A percentile compares a stretch with the other conserved stretches of the same genome.
Evolutionary conservation across 306 rosid species (phyloP).

Genomic region (Mucuna pruriens): DNA sequence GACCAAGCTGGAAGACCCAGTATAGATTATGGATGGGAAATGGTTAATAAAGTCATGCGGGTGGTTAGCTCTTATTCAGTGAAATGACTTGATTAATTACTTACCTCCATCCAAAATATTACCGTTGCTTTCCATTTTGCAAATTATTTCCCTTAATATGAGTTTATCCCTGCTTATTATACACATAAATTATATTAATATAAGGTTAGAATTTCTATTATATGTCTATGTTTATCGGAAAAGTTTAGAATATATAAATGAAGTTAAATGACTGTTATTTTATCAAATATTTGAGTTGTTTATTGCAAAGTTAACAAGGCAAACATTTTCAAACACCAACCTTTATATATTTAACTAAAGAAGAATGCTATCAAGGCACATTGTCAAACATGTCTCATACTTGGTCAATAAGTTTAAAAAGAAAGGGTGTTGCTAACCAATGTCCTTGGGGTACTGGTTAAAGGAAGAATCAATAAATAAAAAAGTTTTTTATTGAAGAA

Average conservation of each 20-base stretch:
- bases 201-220: neutral
- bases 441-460: too few relatives aligned
- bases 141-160: neutral
- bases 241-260: neutral
- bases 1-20: neutral
- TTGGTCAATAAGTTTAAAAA: neutral
- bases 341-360: neutral
- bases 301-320: neutral
- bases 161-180: neutral
- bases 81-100: slow-evolving; percentile 6
- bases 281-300: neutral
- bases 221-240: neutral
- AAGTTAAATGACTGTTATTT: slow-evolving; percentile 1
- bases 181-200: neutral
- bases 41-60: neutral
- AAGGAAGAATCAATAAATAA: too few relatives aligned
- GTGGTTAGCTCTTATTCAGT: neutral
- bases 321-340: slow-evolving; percentile 2
- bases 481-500: too few relatives aligned
- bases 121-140: neutral
- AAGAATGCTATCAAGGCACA: neutral
- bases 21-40: neutral
- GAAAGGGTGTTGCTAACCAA: too few relatives aligned
- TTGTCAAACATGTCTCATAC: neutral
- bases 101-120: neutral